These are phyloP conservation scores for Lentinula lateritia DNA, from an alignment of 768 basidiomycete species.

Conservation along the genomic window DNA sequence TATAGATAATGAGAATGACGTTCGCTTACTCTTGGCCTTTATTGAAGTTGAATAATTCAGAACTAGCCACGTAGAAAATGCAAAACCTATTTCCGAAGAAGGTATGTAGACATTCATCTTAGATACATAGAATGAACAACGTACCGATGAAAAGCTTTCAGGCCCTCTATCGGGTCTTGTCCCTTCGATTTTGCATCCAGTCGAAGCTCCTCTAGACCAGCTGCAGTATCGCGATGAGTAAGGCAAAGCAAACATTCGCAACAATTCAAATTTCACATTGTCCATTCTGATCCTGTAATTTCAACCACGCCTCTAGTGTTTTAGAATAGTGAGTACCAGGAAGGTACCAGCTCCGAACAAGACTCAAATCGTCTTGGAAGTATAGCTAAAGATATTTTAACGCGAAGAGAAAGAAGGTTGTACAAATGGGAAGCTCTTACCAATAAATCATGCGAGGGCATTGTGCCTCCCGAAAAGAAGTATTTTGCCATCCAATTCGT, in stretches of 20 bases:
- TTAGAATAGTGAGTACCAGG: constrained; percentile 60
- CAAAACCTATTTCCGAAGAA: constrained; percentile 43
- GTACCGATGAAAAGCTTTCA: constrained; percentile 54
- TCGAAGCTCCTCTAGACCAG: constrained; percentile 43
- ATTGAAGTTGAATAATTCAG: constrained; percentile 61
- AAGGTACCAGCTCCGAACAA: constrained; percentile 56
- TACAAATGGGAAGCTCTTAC: constrained; percentile 18
- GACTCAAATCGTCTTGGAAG: constrained; percentile 58
- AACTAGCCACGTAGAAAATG: constrained; percentile 69
- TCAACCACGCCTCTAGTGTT: constrained; percentile 66
- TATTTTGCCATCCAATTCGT: constrained; percentile 62
- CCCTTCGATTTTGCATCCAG: constrained; percentile 43
- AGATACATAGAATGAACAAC: background rate
- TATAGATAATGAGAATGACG: constrained; percentile 7
- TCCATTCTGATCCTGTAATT: constrained; percentile 47
- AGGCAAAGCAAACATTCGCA: background rate
- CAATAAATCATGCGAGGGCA: constrained; percentile 63
- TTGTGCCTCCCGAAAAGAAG: constrained; percentile 71
- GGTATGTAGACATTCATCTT: background rate
- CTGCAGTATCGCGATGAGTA: constrained; percentile 11
- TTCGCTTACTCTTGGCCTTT: constrained; percentile 54
- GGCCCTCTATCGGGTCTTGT: constrained; percentile 38
- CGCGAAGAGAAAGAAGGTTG: background rate
- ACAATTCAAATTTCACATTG: constrained; percentile 21
- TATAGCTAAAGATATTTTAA: constrained; percentile 32